phyloP scores from a whole-genome alignment of 371 early-diverging fungal genomes.

The Apophysomyces elegans region DNA sequence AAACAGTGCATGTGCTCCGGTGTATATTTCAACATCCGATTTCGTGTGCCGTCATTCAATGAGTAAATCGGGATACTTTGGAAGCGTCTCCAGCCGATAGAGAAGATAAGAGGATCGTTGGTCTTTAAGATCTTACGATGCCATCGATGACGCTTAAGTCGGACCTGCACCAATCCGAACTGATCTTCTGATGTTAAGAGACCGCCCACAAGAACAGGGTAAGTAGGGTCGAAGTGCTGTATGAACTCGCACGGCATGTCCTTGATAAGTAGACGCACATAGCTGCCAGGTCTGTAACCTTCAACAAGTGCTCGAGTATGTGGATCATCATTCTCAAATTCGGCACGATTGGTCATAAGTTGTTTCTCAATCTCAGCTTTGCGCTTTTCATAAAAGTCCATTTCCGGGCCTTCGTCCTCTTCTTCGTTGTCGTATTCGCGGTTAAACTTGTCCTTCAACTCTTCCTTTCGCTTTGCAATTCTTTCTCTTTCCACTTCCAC shows the following conservation, averaged over 20 bases:
- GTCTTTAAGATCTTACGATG: conserved; percentile 95
- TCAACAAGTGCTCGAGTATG: conserved; percentile 79
- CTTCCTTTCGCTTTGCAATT: conserved; percentile 85
- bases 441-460: conserved; percentile 90
- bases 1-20: conserved; percentile 99
- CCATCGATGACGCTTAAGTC: conserved; percentile 99
- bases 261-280: conserved; percentile 89
- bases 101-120: conserved; percentile 97
- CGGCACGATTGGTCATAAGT: conserved; percentile 75
- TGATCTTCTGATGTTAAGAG: conserved; percentile 85
- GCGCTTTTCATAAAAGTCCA: conserved; percentile 86
- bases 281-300: conserved; percentile 90
- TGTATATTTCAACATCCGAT: conserved; percentile 98
- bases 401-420: conserved; percentile 70
- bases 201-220: conserved; percentile 92
- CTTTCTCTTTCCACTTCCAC: conserved; percentile 59
- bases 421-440: conserved; percentile 84
- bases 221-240: conserved; percentile 84
- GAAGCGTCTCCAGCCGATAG: conserved; percentile 99
- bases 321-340: conserved; percentile 86
- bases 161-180: conserved; percentile 92
- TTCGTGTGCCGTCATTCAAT: conserved; percentile 90
- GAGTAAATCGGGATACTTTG: conserved; percentile 97
- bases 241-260: conserved; percentile 94
- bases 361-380: conserved; percentile 89